Conservation (phyloP, 2,329 filamentous ascomycete genomes). For the Pezicula neosporulosa region DNA sequence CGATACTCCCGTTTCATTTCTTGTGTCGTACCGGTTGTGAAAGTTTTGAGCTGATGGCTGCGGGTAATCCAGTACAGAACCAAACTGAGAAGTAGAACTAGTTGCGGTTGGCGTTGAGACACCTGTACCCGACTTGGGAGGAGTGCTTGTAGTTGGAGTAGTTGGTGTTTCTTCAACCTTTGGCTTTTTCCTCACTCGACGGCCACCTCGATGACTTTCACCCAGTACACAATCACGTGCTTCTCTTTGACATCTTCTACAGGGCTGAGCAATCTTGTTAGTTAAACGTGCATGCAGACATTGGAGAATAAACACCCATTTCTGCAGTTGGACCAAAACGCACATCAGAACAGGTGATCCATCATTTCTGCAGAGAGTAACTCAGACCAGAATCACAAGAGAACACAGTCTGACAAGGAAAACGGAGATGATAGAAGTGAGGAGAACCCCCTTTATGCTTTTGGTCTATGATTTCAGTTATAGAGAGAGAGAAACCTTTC, state of each 20-base stretch:
- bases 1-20: conserved; percentile 8
- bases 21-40: conserved; percentile 15
- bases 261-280: conserved; percentile 19
- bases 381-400: too few species aligned
- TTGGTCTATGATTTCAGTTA: too few species aligned
- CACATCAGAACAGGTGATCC: neutral
- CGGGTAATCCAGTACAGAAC: conserved; percentile 4
- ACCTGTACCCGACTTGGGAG: neutral
- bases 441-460: too few species aligned
- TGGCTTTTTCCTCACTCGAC: conserved; percentile 27
- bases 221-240: conserved; percentile 27
- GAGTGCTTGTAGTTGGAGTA: conserved; percentile 4
- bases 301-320: neutral
- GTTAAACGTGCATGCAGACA: neutral
- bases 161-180: conserved; percentile 16
- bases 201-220: conserved; percentile 28
- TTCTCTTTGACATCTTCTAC: conserved; percentile 28
- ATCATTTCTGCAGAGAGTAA: too few species aligned
- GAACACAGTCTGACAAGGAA: neutral
- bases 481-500: too few species aligned
- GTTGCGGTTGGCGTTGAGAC: conserved; percentile 6
- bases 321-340: neutral
- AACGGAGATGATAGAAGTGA: neutral
- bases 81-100: conserved; percentile 4
- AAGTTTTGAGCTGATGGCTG: conserved; percentile 7